These are phyloP conservation scores for Pythium brachiatum DNA, from an alignment of 352 stramenopile genomes.

Conservation along the genomic window DNA sequence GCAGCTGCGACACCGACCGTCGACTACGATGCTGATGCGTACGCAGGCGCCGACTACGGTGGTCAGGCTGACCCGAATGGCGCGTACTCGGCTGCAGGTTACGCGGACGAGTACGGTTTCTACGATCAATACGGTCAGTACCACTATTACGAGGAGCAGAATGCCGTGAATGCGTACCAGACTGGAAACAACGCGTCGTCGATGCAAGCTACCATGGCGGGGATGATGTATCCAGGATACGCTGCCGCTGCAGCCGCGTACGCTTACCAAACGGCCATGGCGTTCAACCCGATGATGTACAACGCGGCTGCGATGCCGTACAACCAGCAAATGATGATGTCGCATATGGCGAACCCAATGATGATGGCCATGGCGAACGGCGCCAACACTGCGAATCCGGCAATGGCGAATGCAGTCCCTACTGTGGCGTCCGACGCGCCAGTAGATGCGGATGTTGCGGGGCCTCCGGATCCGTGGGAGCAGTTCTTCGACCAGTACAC, in stretches of 20 bases:
- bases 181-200: constrained; percentile 11
- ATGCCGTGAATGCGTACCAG: constrained; percentile 24
- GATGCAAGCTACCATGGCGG: constrained; percentile 31
- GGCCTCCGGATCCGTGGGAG: constrained; percentile 68
- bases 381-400: not conserved
- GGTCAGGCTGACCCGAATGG: constrained; percentile 25
- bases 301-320: constrained; percentile 39
- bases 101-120: constrained; percentile 77
- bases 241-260: constrained; percentile 40
- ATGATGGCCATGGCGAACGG: constrained; percentile 20
- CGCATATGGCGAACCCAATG: constrained; percentile 33
- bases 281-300: constrained; percentile 51
- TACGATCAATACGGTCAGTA: constrained; percentile 82
- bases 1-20: constrained; percentile 27
- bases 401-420: not conserved
- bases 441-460: not conserved
- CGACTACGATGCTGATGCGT: constrained; percentile 38
- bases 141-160: constrained; percentile 70
- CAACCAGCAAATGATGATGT: constrained; percentile 40
- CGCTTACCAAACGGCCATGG: constrained; percentile 60
- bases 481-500: constrained; percentile 88
- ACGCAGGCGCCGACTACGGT: constrained; percentile 9
- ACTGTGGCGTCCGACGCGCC: constrained; percentile 7
- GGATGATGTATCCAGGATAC: constrained; percentile 52
- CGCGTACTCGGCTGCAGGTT: constrained; percentile 37